Evolutionary conservation across 225 moss, liverwort and hornwort genomes (phyloP), one percentile per base, ranked within the genome.

Genomic region (Asterella californica): DNA sequence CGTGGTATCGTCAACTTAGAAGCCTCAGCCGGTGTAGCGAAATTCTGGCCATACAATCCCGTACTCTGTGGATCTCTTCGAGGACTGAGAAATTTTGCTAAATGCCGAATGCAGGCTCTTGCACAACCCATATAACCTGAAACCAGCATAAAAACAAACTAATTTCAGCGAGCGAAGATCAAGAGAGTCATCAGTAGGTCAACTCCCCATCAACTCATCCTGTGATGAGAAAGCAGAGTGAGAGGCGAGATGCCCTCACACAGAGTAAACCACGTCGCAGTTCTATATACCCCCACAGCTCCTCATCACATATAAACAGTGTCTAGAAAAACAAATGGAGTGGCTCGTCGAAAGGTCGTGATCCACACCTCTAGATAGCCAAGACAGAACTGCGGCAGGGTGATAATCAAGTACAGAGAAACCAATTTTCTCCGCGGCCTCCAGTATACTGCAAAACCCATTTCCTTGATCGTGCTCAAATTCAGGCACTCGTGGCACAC

Each of bases 31-130:
- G 68, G 79, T 54, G 75, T 63, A 2, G 48, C 22, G 33, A 29
- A 47, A 61, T 18, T 48, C 22, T 15, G 54, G 36, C 30, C 68
- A 18, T 60, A 25, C 42, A 27, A 22, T 66, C 59, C 63, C 37
- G 5, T 25, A 49, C 69, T 84, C 83, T 85, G 50, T 77, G 68
- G 69, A 54, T 64, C 78, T 77, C 74, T 81, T 79, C 74, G 50
- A 71, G 81, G 79, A 61, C 87, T 81, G 79, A 92, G 84, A 81
- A 87, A 85, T 70, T 65, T 91, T 83, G 86, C 91, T 84, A 99
- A 89, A 82, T 99, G 90, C 64, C 97, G 97, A 82, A 99, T 81
- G 76, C 89, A 90, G 34, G 92, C 97, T 77, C 97, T 92, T 47
- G 92, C 89, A 85, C 81, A 90, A 66, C 87, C 70, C 71, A 85